A percentile compares a stretch with the other conserved stretches of the same genome.
phyloP scores from a whole-genome alignment of 1,139 yeast genomes.

The Kurtzmaniella quercitrusa region DNA sequence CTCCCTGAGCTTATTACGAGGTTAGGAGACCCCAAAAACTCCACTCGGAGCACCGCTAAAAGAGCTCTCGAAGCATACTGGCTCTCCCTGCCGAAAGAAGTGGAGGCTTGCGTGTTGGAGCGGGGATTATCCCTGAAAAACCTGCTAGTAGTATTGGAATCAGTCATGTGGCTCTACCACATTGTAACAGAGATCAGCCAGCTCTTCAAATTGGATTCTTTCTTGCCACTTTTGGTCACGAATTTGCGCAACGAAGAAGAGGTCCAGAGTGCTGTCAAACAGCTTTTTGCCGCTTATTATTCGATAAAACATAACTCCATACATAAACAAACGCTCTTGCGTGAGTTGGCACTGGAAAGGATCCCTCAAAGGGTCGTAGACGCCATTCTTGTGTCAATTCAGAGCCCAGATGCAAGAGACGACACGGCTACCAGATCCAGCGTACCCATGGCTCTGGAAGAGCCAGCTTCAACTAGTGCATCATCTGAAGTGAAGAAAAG shows the following conservation, averaged over 20 bases:
- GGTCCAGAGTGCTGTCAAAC: constrained; percentile 12
- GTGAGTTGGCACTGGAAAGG: constrained; percentile 40
- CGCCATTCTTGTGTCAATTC: background rate
- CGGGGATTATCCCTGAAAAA: constrained; percentile 47
- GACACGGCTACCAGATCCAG: background rate
- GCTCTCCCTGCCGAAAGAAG: constrained; percentile 55
- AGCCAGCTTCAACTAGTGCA: too few species aligned
- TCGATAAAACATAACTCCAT: constrained; percentile 22
- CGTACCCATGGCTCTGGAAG: too few species aligned
- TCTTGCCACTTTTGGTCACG: constrained; percentile 22
- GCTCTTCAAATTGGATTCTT: constrained; percentile 26
- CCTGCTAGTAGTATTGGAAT: constrained; percentile 38
- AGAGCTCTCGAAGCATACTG: constrained; percentile 63
- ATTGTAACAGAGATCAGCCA: constrained; percentile 27
- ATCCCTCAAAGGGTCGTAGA: constrained; percentile 18
- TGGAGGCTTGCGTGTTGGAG: constrained; percentile 46
- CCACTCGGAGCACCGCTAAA: constrained; percentile 44
- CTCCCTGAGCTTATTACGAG: constrained; percentile 56
- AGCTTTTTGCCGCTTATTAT: constrained; percentile 25
- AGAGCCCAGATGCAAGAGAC: background rate
- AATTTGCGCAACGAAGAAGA: constrained; percentile 14
- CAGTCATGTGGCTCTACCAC: constrained; percentile 31
- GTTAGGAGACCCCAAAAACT: constrained; percentile 44
- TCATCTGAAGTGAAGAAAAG: too few species aligned
- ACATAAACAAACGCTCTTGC: constrained; percentile 42